These are phyloP conservation scores for Podospora bellae-mahoneyi DNA, from an alignment of 495 filamentous ascomycete species.

Conservation along the genomic window DNA sequence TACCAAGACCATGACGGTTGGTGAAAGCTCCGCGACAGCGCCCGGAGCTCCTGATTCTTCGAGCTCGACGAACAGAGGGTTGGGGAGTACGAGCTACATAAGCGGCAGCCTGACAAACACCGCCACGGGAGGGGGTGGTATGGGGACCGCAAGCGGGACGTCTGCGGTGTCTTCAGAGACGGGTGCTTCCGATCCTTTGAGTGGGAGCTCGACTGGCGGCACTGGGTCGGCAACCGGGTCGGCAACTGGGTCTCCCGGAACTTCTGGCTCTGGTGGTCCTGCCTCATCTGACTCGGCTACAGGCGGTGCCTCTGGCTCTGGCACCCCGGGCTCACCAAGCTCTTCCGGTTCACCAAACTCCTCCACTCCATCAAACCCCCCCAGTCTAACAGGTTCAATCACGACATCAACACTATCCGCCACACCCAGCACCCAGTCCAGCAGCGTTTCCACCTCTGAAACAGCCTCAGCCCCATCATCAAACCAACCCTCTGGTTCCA, in stretches of 20 bases:
- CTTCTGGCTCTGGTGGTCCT: not conserved
- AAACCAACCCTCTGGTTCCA: not conserved
- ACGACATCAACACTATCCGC: not conserved
- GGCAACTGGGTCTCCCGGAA: not conserved
- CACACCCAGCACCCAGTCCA: not conserved
- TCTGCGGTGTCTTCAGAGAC: constrained; percentile 4
- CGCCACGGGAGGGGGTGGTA: not conserved
- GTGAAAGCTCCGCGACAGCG: not conserved
- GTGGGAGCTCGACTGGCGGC: not conserved
- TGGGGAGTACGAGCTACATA: not conserved
- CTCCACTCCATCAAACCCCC: not conserved
- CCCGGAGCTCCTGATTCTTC: not conserved
- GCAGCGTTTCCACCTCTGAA: not conserved
- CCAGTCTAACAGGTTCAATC: not conserved
- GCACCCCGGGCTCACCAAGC: not conserved
- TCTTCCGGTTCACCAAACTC: not conserved
- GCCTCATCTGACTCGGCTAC: not conserved
- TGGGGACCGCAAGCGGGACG: not conserved
- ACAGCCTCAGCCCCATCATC: not conserved
- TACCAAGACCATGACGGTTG: not conserved
- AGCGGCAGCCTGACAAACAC: not conserved
- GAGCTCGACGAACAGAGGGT: not conserved
- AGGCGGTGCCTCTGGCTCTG: not conserved
- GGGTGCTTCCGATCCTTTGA: constrained; percentile 5
- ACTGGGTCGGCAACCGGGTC: not conserved